These are phyloP conservation scores for Raddia guianensis DNA, from an alignment of 176 grass and related monocot genomes.

Conservation along the genomic window DNA sequence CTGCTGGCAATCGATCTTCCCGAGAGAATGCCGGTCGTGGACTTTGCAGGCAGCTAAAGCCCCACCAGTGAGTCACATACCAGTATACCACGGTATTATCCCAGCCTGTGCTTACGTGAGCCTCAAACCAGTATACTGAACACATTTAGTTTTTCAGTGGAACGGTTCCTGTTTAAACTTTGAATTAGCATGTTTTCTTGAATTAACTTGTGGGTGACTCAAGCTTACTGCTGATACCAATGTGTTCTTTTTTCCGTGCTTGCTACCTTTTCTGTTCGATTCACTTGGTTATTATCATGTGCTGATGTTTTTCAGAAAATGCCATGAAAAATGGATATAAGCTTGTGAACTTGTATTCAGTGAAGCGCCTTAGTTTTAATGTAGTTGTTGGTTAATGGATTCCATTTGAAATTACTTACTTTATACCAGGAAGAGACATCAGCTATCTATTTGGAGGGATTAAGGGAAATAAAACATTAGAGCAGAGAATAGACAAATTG, in stretches of 20 bases:
- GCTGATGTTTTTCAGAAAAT: background rate
- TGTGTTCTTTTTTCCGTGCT: background rate
- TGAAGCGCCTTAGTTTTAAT: background rate
- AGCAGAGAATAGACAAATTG: constrained; percentile 19
- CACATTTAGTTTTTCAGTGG: constrained; percentile 1
- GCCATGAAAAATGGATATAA: background rate
- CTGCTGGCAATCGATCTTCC: background rate
- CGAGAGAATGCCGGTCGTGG: background rate
- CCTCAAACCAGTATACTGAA: background rate
- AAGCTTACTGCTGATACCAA: constrained; percentile 6
- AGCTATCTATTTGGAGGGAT: constrained; percentile 1
- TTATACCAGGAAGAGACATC: background rate
- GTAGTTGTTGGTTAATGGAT: background rate
- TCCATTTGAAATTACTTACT: background rate
- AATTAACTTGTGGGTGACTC: constrained; percentile 7
- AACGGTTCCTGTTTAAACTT: background rate
- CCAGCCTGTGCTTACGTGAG: background rate
- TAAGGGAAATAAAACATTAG: background rate
- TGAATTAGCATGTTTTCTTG: background rate
- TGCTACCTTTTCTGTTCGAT: background rate
- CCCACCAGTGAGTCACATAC: background rate
- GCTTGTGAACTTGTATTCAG: background rate
- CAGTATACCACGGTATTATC: background rate
- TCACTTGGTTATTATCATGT: background rate
- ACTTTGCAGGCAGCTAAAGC: background rate